Percentiles rank a stretch among this genome's conserved stretches.
phyloP scores from a whole-genome alignment of 371 early-diverging fungal species.

The Gilbertella persicaria region DNA sequence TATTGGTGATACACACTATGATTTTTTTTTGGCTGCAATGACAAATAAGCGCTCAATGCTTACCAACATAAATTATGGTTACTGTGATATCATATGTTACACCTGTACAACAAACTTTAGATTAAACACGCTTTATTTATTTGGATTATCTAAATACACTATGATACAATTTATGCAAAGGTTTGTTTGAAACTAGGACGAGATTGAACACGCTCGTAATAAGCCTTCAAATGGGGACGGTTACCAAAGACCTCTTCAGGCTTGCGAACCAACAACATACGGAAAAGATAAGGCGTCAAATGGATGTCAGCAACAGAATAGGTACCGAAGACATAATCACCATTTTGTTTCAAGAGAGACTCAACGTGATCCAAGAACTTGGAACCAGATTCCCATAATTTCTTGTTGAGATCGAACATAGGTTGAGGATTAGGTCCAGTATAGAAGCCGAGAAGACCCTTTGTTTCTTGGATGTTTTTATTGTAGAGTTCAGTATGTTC shows the following conservation, averaged over 20 bases:
- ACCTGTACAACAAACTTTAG: too few species aligned
- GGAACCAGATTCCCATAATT: conserved; percentile 23
- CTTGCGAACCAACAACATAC: conserved; percentile 22
- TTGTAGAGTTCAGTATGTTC: conserved; percentile 27
- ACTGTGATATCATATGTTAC: too few species aligned
- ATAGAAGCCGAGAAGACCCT: conserved; percentile 22
- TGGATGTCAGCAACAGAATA: conserved; percentile 40
- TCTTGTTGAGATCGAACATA: conserved; percentile 26
- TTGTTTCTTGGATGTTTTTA: conserved; percentile 18
- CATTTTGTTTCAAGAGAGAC: conserved; percentile 11
- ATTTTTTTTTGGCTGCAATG: too few species aligned
- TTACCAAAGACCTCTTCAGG: conserved; percentile 32
- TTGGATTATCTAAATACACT: too few species aligned
- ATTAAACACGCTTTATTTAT: too few species aligned
- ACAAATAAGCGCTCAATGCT: too few species aligned
- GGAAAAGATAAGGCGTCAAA: conserved; percentile 31
- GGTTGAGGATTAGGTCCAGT: conserved; percentile 12
- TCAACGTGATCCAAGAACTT: conserved; percentile 36
- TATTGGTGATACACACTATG: too few species aligned
- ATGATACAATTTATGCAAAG: conserved; percentile 14
- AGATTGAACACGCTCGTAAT: conserved; percentile 32
- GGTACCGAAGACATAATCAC: conserved; percentile 30
- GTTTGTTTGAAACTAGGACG: conserved; percentile 34
- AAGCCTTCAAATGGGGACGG: conserved; percentile 30
- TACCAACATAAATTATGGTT: too few species aligned